phyloP scores from a whole-genome alignment of 768 basidiomycete genomes.

The Inosperma sp. region DNA sequence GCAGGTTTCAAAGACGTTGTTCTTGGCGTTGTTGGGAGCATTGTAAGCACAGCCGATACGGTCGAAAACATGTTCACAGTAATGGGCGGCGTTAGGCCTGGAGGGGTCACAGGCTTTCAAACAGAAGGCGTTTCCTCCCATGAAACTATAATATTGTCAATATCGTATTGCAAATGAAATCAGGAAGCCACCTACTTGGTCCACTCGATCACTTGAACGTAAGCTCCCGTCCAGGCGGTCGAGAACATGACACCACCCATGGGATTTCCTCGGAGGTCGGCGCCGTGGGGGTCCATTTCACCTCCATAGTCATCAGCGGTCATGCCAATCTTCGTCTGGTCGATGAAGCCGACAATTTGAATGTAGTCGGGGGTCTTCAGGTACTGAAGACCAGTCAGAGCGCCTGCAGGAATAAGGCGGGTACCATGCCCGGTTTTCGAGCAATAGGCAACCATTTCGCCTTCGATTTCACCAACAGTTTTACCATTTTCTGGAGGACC shows the following conservation, averaged over 20 bases:
- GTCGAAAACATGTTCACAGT: conserved; percentile 69
- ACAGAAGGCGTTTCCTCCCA: conserved; percentile 60
- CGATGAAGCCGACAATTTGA: conserved; percentile 57
- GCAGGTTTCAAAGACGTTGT: conserved; percentile 60
- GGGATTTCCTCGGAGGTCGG: conserved; percentile 71
- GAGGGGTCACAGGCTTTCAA: conserved; percentile 61
- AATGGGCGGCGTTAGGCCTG: conserved; percentile 42
- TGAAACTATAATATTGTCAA: conserved; percentile 46
- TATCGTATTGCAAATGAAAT: not conserved
- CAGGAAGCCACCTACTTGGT: conserved; percentile 45
- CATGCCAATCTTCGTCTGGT: conserved; percentile 59
- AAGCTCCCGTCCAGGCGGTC: conserved; percentile 41
- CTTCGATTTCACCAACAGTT: conserved; percentile 62
- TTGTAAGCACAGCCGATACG: conserved; percentile 73
- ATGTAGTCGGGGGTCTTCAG: conserved; percentile 56
- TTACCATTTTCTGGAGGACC: conserved; percentile 48
- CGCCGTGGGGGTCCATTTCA: conserved; percentile 74
- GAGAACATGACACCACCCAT: conserved; percentile 69
- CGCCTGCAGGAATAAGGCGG: conserved; percentile 64
- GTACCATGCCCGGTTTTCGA: conserved; percentile 67
- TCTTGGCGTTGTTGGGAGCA: conserved; percentile 55
- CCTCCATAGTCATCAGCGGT: conserved; percentile 57
- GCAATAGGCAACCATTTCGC: conserved; percentile 72
- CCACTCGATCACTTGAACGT: conserved; percentile 65
- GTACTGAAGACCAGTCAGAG: conserved; percentile 61